A percentile compares a stretch with the other conserved stretches of the same genome.
phyloP scores from a whole-genome alignment of 176 grass and related monocot species.

The Zea mays region DNA sequence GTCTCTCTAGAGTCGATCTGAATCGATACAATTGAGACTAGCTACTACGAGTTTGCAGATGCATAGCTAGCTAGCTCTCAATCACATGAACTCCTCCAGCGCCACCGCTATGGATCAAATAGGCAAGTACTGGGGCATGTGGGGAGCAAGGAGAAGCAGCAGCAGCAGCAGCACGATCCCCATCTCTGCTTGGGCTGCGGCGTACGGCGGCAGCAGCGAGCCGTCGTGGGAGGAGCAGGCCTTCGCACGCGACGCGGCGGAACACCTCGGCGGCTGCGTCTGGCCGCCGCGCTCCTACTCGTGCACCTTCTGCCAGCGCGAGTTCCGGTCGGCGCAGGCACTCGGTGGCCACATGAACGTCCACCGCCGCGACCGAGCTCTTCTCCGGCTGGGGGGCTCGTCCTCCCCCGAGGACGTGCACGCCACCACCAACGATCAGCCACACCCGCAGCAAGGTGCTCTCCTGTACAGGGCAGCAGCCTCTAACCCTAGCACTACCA shows the following conservation, averaged over 20 bases:
- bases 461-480: not conserved
- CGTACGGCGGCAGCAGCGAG: not conserved
- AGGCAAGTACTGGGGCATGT: conserved; percentile 22
- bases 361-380: conserved; percentile 79
- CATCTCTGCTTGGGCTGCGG: conserved; percentile 20
- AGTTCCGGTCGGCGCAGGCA: conserved; percentile 92
- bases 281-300: conserved; percentile 92
- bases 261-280: conserved; percentile 54
- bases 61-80: not conserved
- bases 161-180: not conserved
- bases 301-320: conserved; percentile 83
- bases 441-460: not conserved
- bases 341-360: conserved; percentile 99
- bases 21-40: not conserved
- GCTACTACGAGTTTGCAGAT: not conserved
- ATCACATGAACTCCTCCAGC: conserved; percentile 16
- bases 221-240: conserved; percentile 88
- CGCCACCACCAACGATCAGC: not conserved
- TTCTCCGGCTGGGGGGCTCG: conserved; percentile 46
- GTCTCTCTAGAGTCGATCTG: not conserved
- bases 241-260: conserved; percentile 68
- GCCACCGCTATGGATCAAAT: conserved; percentile 40
- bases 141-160: conserved; percentile 15
- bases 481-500: conserved; percentile 35
- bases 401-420: conserved; percentile 9